Evolutionary conservation across 2,329 filamentous ascomycete genomes (phyloP), one percentile per base, ranked within the genome.

Genomic region (Fusarium multiceps): DNA sequence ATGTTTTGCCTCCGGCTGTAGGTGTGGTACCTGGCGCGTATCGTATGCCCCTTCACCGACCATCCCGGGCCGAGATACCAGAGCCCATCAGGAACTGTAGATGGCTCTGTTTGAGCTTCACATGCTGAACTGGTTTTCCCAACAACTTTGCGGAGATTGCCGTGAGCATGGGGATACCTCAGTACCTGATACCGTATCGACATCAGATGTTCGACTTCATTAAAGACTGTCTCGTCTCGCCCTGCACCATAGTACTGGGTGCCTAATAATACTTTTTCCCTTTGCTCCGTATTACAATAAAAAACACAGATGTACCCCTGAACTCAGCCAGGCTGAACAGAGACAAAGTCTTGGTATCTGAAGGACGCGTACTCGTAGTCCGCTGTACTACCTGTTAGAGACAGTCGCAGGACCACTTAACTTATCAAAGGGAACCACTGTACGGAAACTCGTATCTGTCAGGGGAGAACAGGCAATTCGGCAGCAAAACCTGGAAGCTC

Each of bases 51-150:
- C 67, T 71, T 70, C 62, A 70, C 67, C 67, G 67, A 70, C 63
- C 58, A 53, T 68, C 59, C 63, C 68, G 63, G 68, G 50, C 68
- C 59, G 67, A 70, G 63, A 68, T 60, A 68, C 41, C 47, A 53
- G 56, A 37, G 28, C 18, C 43, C 48, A 55, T 43, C 55, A 37
- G 41, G 40, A 37, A 37, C 34, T 37, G 28, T 28, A 61, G 59
- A 62, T 62, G 42, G 66, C 45, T 62, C 28, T 56, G 45, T 46
- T 54, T 46, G 46, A 57, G 23, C 58, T 70, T 57, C 53, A 50
- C 61, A 55, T 70, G 43, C 53, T 58, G 41, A 48, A 55, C 45
- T 53, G 14, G 45, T 49, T 41, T 42, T 25, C 56, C 40, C 63
- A 71, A 68, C 54, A 68, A 54, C 69, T 47, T 55, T 20, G 50